Evolutionary conservation across 345 rosid species (phyloP).

Genomic region (Camelina neglecta): DNA sequence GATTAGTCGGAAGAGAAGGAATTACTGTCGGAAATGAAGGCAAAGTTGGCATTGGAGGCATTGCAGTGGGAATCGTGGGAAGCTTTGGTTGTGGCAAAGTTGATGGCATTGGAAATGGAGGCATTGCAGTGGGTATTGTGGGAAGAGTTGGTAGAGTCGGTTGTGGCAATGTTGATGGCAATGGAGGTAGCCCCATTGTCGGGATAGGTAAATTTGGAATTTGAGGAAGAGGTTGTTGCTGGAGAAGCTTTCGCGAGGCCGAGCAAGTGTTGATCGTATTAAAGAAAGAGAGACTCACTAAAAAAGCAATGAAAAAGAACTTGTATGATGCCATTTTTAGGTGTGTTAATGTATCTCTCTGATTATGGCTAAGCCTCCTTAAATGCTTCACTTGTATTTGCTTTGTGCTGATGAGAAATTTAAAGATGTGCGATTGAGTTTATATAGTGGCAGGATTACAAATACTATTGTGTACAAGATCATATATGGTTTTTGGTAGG

Average conservation of each 20-base stretch:
- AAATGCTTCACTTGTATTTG: slow-evolving; percentile 5
- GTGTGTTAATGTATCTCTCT: slow-evolving; percentile 14
- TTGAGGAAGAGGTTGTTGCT: slow-evolving; percentile 42
- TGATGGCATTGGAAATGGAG: slow-evolving; percentile 22
- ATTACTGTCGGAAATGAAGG: slow-evolving; percentile 17
- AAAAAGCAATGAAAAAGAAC: slow-evolving; percentile 33
- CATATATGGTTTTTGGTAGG: slow-evolving; percentile 11
- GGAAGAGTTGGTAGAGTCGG: slow-evolving; percentile 15
- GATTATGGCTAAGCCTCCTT: slow-evolving; percentile 5
- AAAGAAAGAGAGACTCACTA: slow-evolving; percentile 32
- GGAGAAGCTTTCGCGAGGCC: slow-evolving; percentile 40
- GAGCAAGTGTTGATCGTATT: slow-evolving; percentile 23
- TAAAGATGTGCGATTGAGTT: slow-evolving; percentile 8
- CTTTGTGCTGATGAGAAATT: slow-evolving; percentile 23
- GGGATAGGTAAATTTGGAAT: slow-evolving; percentile 39
- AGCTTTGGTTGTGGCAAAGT: neutral
- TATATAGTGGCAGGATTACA: slow-evolving; percentile 36
- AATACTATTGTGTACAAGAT: neutral
- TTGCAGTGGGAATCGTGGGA: neutral
- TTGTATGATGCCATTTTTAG: slow-evolving; percentile 36
- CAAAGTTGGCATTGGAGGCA: slow-evolving; percentile 14
- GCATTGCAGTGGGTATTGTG: neutral
- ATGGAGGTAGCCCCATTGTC: slow-evolving; percentile 33
- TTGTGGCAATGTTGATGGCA: slow-evolving; percentile 33
- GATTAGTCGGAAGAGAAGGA: slow-evolving; percentile 28